These are phyloP conservation scores for Coprinopsis cinerea DNA, from an alignment of 768 basidiomycete species.

Conservation along the genomic window DNA sequence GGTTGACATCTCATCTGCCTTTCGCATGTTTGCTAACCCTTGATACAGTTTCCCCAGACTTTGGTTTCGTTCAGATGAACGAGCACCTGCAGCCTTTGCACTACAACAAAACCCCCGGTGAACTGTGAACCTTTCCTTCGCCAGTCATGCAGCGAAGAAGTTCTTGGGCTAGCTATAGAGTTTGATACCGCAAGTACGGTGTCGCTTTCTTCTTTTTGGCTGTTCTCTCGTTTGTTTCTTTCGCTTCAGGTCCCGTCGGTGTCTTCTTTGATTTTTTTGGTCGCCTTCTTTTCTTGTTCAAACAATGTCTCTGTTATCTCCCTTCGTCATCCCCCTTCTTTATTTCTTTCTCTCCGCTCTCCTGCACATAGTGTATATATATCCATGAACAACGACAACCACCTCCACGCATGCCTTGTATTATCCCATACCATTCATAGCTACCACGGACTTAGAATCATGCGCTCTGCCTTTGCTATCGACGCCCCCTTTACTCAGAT, in stretches of 20 bases:
- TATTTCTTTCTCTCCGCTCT: constrained; percentile 4
- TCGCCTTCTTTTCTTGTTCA: no score
- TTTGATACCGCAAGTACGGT: constrained; percentile 2
- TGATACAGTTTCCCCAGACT: constrained; percentile 67
- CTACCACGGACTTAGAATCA: not conserved
- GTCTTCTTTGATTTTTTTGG: no score
- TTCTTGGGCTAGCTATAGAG: constrained; percentile 3
- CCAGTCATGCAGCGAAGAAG: not conserved
- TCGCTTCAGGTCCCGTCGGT: no score
- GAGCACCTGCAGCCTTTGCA: constrained; percentile 58
- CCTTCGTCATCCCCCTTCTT: constrained; percentile 5
- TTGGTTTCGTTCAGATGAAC: constrained; percentile 78
- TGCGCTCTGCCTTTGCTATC: not conserved
- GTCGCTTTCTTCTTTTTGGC: not conserved
- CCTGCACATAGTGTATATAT: not conserved
- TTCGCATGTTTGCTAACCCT: constrained; percentile 15
- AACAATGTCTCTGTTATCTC: constrained; percentile 4
- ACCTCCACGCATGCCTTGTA: not conserved
- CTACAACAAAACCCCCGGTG: constrained; percentile 53
- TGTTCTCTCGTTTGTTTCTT: constrained; percentile 4
- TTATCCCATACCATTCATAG: not conserved
- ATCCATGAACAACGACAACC: not conserved
- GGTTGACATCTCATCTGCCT: not conserved
- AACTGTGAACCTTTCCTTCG: constrained; percentile 29
- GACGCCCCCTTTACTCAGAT: not conserved